Conservation (phyloP, 1,139 yeast species). For the Pichia norvegensis region DNA sequence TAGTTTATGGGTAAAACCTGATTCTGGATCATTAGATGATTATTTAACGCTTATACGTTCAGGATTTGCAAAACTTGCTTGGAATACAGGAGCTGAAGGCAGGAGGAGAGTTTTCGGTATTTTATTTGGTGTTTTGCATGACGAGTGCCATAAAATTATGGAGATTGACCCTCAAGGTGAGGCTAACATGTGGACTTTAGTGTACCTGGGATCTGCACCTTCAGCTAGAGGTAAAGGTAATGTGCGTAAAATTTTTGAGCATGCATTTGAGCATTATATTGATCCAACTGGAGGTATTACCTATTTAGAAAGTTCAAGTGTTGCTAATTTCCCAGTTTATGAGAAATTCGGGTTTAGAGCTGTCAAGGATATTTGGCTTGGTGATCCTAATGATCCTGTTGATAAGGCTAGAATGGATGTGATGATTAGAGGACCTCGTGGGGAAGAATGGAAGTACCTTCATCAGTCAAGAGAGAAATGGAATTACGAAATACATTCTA, state of each 20-base stretch:
- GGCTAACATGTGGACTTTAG: constrained; percentile 44
- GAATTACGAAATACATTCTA: constrained; percentile 20
- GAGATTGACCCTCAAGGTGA: constrained; percentile 28
- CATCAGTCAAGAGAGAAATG: constrained; percentile 20
- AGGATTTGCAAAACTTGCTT: constrained; percentile 50
- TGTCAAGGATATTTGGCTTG: constrained; percentile 44
- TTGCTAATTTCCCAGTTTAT: constrained; percentile 49
- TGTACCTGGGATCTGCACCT: constrained; percentile 53
- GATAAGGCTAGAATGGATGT: constrained; percentile 52
- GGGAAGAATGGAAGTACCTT: constrained; percentile 31
- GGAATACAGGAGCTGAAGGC: constrained; percentile 45
- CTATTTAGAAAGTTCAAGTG: constrained; percentile 55
- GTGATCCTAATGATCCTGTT: constrained; percentile 30
- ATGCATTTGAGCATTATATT: constrained; percentile 44
- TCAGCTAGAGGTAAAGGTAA: constrained; percentile 62
- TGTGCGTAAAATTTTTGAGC: constrained; percentile 50
- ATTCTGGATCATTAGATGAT: constrained; percentile 38
- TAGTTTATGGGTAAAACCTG: constrained; percentile 56
- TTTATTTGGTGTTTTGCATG: constrained; percentile 50
- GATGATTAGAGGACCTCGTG: constrained; percentile 45
- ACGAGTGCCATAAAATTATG: constrained; percentile 31
- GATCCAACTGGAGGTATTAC: constrained; percentile 39
- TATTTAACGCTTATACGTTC: constrained; percentile 46
- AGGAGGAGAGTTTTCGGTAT: constrained; percentile 48
- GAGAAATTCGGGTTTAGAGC: constrained; percentile 48